Conservation (phyloP, 495 filamentous ascomycete genomes). For the Pseudoneurospora amorphoporcata region DNA sequence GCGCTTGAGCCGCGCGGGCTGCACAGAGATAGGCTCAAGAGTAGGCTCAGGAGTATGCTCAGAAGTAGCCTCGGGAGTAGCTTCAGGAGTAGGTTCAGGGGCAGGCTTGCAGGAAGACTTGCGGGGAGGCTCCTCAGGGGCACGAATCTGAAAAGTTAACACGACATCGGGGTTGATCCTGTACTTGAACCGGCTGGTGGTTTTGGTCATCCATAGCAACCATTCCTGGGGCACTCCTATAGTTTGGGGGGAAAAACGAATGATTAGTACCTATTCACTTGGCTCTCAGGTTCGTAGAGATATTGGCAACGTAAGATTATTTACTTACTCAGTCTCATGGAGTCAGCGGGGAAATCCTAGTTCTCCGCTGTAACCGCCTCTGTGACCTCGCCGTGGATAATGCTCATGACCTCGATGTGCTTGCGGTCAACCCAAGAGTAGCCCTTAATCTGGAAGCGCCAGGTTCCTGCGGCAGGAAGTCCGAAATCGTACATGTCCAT, state of each 20-base stretch:
- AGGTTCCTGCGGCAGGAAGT: not conserved
- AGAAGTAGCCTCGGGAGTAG: too few species aligned
- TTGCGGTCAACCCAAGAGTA: not conserved
- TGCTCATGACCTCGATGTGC: not conserved
- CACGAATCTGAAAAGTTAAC: not conserved
- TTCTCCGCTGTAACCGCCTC: not conserved
- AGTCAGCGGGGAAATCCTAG: not conserved
- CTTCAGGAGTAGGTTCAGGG: too few species aligned
- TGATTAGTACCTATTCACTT: not conserved
- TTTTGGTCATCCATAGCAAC: not conserved
- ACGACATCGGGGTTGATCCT: not conserved
- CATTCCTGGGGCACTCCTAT: not conserved
- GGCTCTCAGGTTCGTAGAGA: not conserved
- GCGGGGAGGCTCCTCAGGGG: not conserved
- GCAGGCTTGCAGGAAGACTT: too few species aligned
- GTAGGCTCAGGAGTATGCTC: too few species aligned
- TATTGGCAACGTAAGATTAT: not conserved
- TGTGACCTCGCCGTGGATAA: not conserved
- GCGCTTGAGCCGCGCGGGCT: too few species aligned
- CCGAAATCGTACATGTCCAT: not conserved
- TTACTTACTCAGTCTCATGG: not conserved
- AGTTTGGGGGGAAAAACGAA: not conserved
- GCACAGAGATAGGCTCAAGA: too few species aligned
- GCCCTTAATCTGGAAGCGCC: not conserved
- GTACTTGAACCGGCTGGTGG: not conserved